Percentiles rank a stretch among this genome's conserved stretches.
Conservation (phyloP, 225 moss, liverwort and hornwort species). For the Rhytidiadelphus loreus region DNA sequence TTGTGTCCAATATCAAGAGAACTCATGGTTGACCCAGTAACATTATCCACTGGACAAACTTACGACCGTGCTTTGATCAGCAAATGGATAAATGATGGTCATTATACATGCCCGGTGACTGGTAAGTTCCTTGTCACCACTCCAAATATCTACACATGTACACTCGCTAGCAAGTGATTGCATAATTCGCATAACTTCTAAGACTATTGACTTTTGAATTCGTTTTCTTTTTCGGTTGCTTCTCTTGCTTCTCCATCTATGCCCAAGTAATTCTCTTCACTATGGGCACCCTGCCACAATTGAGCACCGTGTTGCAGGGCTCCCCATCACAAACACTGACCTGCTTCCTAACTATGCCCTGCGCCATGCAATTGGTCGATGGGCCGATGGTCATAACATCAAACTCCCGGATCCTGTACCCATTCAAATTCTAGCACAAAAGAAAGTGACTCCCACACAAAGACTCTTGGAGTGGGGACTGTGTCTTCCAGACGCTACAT, state of each 20-base stretch:
- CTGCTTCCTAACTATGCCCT: constrained; percentile 53
- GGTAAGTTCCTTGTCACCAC: constrained; percentile 8
- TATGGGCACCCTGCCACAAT: constrained; percentile 6
- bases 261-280: not conserved
- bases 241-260: not conserved
- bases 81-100: constrained; percentile 47
- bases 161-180: not conserved
- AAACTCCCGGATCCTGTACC: constrained; percentile 19
- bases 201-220: not conserved
- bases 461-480: constrained; percentile 39
- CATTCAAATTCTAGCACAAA: constrained; percentile 8
- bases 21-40: constrained; percentile 42
- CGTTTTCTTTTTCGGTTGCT: not conserved
- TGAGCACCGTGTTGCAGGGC: constrained; percentile 25
- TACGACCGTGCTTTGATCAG: constrained; percentile 37
- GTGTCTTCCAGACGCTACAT: constrained; percentile 10
- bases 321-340: constrained; percentile 37
- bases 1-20: constrained; percentile 49
- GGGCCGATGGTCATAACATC: constrained; percentile 40
- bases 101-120: constrained; percentile 40
- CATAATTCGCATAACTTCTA: not conserved
- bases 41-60: constrained; percentile 43
- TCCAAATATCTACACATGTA: not conserved
- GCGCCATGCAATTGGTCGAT: constrained; percentile 52
- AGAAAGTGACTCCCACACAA: constrained; percentile 12